These are phyloP conservation scores for Aspergillus kassunensis DNA, from an alignment of 495 filamentous ascomycete species.

Conservation along the genomic window DNA sequence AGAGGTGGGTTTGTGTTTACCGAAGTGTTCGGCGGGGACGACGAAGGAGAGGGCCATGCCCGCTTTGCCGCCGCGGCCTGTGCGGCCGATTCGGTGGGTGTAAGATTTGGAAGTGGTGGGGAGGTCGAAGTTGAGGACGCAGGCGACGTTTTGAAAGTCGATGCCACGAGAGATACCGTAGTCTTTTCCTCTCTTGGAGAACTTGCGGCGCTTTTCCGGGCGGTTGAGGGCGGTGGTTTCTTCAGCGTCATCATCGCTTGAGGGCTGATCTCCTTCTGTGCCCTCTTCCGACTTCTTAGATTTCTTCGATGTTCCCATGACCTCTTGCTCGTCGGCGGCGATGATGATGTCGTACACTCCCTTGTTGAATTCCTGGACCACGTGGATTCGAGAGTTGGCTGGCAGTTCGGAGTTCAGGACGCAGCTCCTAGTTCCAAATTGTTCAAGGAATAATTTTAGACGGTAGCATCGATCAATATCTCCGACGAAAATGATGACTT, in stretches of 20 bases:
- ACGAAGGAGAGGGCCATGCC: constrained; percentile 96
- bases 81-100: constrained; percentile 91
- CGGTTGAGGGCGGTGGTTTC: constrained; percentile 20
- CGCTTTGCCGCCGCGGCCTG: constrained; percentile 80
- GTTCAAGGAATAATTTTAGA: constrained; percentile 91
- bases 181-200: constrained; percentile 65
- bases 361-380: constrained; percentile 96
- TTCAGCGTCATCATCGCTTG: constrained; percentile 35
- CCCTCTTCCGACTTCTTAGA: constrained; percentile 19
- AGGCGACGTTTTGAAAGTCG: constrained; percentile 93
- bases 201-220: constrained; percentile 59
- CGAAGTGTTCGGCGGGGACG: constrained; percentile 71
- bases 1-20: constrained; percentile 85
- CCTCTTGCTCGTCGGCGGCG: constrained; percentile 87
- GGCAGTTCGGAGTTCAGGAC: constrained; percentile 94
- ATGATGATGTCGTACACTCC: constrained; percentile 96
- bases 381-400: constrained; percentile 86
- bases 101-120: constrained; percentile 87
- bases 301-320: constrained; percentile 56
- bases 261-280: constrained; percentile 27
- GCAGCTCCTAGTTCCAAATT: constrained; percentile 91
- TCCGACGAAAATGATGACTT: constrained; percentile 88
- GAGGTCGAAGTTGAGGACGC: constrained; percentile 95
- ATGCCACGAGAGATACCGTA: constrained; percentile 91
- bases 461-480: constrained; percentile 94